Evolutionary conservation across 495 filamentous ascomycete genomes (phyloP), one percentile per base, ranked within the genome.

Genomic region (Penicillium riverlandense): DNA sequence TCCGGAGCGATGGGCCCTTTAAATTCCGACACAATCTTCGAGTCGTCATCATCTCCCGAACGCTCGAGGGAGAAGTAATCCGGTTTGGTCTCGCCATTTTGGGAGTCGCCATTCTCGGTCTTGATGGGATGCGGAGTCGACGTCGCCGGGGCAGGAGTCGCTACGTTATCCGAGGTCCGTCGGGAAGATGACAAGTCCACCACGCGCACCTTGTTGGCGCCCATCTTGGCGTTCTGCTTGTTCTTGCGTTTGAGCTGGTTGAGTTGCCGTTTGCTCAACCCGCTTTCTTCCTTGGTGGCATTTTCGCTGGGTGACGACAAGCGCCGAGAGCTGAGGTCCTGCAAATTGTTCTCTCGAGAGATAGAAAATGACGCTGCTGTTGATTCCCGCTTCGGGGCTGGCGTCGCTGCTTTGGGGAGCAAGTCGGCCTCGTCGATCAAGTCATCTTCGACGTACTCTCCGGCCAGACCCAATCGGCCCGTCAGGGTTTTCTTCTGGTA

Each of bases 211-310:
- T 97, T 97, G 45, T 84, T 89, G 11, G 84, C 84, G 31, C 87
- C 84, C 57, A 86, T 82, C 58, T 88, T 90, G 8, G 88, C 88
- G 54, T 85, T 84, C 42, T 79, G 72, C 58, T 91, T 95, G 29
- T 86, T 81, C 58, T 94, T 95, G 11, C 92, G 80, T 62, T 98
- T 98, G 8, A 98, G 72, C 43, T 88, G 86, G 55, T 97, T 98
- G 27, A 95, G 74, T 58, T 97, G 92, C 11, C 92, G 82, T 45
- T 89, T 86, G 67, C 90, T 96, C 11, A 97, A 69, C 4, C 79
- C 82, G 0, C 76, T 61, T 40, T 92, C 87, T 40, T 89, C 88
- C 8, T 65, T 43, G 54, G 66, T 52, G 70, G 72, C 36, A 33
- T 59, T 50, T 39, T 80, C 76, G 29, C 49, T 58, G 5, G 80